Evolutionary conservation across 106 monocot genomes (phyloP), one percentile per base, ranked within the genome.

Genomic region (Xerophyta viscosa): DNA sequence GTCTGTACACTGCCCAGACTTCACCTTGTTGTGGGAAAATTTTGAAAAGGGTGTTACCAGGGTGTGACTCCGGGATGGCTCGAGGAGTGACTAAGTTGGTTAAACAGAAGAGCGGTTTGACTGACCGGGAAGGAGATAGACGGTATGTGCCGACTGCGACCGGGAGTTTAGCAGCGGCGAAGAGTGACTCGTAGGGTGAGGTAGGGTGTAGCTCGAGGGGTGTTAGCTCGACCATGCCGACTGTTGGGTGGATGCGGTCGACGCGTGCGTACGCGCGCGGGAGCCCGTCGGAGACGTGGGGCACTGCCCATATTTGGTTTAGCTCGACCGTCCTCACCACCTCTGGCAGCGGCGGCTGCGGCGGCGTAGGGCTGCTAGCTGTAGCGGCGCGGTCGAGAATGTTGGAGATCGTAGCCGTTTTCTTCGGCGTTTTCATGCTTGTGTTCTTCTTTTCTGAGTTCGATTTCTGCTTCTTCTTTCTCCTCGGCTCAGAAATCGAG

Each of bases 11-110:
- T 0, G 56, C 66, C 66, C 66, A 66, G 20, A 66, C 23, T 56
- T 66, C 66, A 20, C 56, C 47, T 19, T 56, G 48, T 33, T 36
- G 55, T 8, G 66, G 66, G 22, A 46, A 48, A 46, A 66, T 46
- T 56, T 25, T 36, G 8, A 55, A 66, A 36, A 36, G 5, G 5
- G 5, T 5, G 11, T 6, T 6, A 11, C 11, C 33, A 36, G 7
- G 11, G 11, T 36, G 33, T 36, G 5, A 5, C 5, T 11, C 11
- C 5, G 5, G 33, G 5, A 36, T 11, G 5, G 11, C 33, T 36
- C 11, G 7, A 5, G 33, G 7, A 6, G 11, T 3, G 15, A 37
- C 36, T 6, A 26, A 24, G 11, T 66, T 54, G 0, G 25, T 43
- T 9, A 66, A 31, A 0, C 10, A 8, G 4, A 31, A 18, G 6